These are phyloP conservation scores for Paraphysoderma sedebokerense DNA, from an alignment of 371 early-diverging fungal species.

Conservation along the genomic window DNA sequence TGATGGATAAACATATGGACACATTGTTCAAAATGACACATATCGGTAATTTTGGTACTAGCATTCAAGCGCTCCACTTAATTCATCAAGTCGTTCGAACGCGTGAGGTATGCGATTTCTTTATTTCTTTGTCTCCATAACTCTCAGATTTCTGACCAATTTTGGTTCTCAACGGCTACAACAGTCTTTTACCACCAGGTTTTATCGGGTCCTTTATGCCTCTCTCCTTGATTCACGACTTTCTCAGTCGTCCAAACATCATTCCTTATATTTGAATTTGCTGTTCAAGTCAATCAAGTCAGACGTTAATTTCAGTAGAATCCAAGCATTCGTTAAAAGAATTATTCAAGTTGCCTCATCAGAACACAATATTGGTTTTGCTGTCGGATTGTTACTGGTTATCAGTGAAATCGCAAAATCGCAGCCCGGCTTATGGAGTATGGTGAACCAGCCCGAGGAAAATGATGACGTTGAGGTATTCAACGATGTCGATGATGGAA, in stretches of 20 bases:
- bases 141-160: too few species aligned
- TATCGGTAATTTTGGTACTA: conserved; percentile 67
- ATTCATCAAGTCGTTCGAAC: conserved; percentile 50
- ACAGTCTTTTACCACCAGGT: conserved; percentile 48
- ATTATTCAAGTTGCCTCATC: conserved; percentile 59
- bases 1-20: conserved; percentile 57
- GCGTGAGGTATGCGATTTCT: too few species aligned
- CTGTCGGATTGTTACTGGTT: conserved; percentile 1
- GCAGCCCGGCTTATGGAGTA: conserved; percentile 28
- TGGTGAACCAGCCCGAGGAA: conserved; percentile 55
- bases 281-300: conserved; percentile 65
- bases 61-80: conserved; percentile 78
- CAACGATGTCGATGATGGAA: conserved; percentile 15
- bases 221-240: conserved; percentile 72
- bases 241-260: conserved; percentile 58
- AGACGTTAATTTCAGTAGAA: conserved; percentile 47
- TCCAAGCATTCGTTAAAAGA: conserved; percentile 76
- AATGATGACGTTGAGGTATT: conserved; percentile 41
- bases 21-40: conserved; percentile 75
- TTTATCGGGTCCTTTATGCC: conserved; percentile 75
- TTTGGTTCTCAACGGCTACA: too few species aligned
- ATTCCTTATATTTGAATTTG: conserved; percentile 54
- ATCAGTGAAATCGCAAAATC: conserved; percentile 14
- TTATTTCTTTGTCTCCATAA: too few species aligned
- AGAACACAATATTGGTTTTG: conserved; percentile 24